Percentiles rank a stretch among this genome's conserved stretches.
phyloP scores from a whole-genome alignment of 2,329 filamentous ascomycete species.

The Scolecobasidium constrictum region DNA sequence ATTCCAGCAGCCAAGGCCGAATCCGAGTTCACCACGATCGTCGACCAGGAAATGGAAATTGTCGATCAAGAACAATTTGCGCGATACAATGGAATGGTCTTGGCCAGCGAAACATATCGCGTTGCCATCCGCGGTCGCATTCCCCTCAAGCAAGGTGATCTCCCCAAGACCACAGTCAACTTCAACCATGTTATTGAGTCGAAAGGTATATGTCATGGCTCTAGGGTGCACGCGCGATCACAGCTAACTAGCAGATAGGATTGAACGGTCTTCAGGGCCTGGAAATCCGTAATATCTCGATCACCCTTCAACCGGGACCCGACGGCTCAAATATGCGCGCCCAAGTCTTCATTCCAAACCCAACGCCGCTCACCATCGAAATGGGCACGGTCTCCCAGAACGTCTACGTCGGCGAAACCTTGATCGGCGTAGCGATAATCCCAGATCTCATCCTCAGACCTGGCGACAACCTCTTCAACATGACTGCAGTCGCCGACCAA shows the following conservation, averaged over 20 bases:
- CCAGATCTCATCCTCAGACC: conserved; percentile 48
- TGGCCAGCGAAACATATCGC: conserved; percentile 37
- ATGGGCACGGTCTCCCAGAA: conserved; percentile 56
- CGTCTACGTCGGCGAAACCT: conserved; percentile 41
- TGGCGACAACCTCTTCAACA: conserved; percentile 44
- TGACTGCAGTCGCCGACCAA: conserved; percentile 46
- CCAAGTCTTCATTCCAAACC: conserved; percentile 51
- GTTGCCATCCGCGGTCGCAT: conserved; percentile 43
- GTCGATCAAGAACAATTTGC: conserved; percentile 34
- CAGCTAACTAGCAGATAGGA: conserved; percentile 28
- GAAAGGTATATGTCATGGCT: conserved; percentile 32
- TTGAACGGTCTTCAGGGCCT: conserved; percentile 49
- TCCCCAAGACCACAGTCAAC: conserved; percentile 39
- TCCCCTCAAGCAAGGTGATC: conserved; percentile 36
- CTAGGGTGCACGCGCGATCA: not conserved
- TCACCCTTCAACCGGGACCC: conserved; percentile 26
- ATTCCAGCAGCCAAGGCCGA: conserved; percentile 35
- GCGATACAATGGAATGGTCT: conserved; percentile 37
- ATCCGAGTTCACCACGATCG: conserved; percentile 28
- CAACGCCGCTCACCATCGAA: conserved; percentile 51
- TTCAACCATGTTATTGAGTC: conserved; percentile 48
- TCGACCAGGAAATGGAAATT: conserved; percentile 36
- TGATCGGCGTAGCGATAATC: conserved; percentile 47
- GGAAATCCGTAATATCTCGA: conserved; percentile 38
- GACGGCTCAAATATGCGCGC: conserved; percentile 51